phyloP scores from a whole-genome alignment of 441 rosid species.

The Capsella rubella region DNA sequence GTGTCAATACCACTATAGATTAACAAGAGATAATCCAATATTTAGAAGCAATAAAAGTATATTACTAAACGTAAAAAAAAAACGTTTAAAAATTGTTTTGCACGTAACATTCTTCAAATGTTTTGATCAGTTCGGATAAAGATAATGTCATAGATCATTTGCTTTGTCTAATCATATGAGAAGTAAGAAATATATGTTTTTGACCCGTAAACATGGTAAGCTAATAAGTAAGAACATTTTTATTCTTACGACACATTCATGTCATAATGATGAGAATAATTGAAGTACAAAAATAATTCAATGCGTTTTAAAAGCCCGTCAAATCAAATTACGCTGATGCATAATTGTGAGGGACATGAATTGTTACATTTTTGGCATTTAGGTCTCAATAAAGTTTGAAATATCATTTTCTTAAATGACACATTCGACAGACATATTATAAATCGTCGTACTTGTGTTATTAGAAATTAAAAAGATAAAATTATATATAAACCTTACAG shows the following conservation, averaged over 20 bases:
- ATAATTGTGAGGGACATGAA: conserved; percentile 36
- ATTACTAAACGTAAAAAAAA: too few species aligned
- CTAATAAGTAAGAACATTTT: too few species aligned
- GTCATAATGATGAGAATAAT: conserved; percentile 42
- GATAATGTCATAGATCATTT: not conserved
- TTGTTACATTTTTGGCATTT: conserved; percentile 36
- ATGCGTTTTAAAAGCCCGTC: conserved; percentile 23
- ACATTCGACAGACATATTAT: conserved; percentile 22
- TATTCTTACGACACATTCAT: conserved; percentile 37
- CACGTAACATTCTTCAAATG: not conserved
- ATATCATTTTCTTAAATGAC: conserved; percentile 29
- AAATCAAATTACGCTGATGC: conserved; percentile 38
- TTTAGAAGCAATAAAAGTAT: not conserved
- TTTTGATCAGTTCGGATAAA: conserved; percentile 1
- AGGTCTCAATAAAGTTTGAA: conserved; percentile 35
- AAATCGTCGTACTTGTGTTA: conserved; percentile 23
- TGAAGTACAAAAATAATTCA: conserved; percentile 33
- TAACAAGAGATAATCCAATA: conserved; percentile 3
- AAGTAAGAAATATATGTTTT: not conserved
- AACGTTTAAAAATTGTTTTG: not conserved
- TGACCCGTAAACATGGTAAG: not conserved
- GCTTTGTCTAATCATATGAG: not conserved
- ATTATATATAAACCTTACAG: not conserved
- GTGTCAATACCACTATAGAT: not conserved
- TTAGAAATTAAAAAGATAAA: conserved; percentile 19